These are phyloP conservation scores for Colletotrichum phormii DNA, from an alignment of 2,329 filamentous ascomycete genomes.

Conservation along the genomic window DNA sequence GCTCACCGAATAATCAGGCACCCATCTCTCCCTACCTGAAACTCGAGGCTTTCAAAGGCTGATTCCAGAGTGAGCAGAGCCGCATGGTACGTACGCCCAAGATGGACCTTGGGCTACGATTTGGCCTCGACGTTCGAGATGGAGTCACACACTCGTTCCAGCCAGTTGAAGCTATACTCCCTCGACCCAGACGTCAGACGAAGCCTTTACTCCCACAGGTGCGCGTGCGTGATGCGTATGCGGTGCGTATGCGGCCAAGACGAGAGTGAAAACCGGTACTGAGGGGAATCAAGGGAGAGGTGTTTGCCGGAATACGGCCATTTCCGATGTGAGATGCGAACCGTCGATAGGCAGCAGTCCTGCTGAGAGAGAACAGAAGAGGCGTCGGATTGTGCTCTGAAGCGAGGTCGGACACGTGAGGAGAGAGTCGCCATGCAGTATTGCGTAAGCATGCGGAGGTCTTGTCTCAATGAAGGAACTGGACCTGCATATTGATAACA, in stretches of 20 bases:
- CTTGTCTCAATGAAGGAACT: background rate
- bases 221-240: background rate
- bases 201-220: background rate
- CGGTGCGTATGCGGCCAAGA: background rate
- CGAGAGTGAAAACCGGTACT: background rate
- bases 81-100: background rate
- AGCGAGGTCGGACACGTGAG: background rate
- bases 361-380: background rate
- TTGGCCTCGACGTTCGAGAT: background rate
- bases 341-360: background rate
- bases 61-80: background rate
- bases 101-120: background rate
- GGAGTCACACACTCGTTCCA: background rate
- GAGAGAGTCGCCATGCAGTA: background rate
- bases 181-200: background rate
- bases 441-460: background rate
- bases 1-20: too few relatives aligned
- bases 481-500: too few relatives aligned
- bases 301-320: background rate
- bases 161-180: background rate
- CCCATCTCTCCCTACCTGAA: background rate
- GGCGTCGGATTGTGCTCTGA: background rate
- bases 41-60: background rate
- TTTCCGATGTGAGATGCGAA: background rate
- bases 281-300: background rate